phyloP scores from a whole-genome alignment of 768 basidiomycete species.

The Leucogyrophana mollusca region DNA sequence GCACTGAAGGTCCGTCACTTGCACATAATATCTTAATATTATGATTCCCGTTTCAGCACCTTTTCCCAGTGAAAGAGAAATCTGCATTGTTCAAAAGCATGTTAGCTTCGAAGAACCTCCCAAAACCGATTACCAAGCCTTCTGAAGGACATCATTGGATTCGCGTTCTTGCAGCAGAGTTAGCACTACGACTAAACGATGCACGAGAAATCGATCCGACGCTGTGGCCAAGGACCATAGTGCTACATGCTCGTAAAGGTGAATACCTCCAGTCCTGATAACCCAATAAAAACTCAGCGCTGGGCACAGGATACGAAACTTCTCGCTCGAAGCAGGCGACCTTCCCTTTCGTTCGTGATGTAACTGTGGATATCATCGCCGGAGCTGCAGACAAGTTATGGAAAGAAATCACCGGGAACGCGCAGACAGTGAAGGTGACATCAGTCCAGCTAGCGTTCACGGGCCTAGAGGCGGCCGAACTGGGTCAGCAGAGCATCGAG shows the following conservation, averaged over 20 bases:
- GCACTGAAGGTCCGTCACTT: slow-evolving; percentile 66
- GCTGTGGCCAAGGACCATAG: slow-evolving; percentile 91
- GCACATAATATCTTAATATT: not conserved
- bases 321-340: slow-evolving; percentile 79
- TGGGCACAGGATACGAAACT: slow-evolving; percentile 56
- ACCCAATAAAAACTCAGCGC: slow-evolving; percentile 2
- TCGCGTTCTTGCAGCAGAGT: slow-evolving; percentile 85
- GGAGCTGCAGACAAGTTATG: slow-evolving; percentile 78
- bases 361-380: slow-evolving; percentile 75
- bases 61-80: slow-evolving; percentile 77
- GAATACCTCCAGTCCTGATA: slow-evolving; percentile 1
- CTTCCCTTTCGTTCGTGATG: slow-evolving; percentile 79
- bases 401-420: slow-evolving; percentile 77
- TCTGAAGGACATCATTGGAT: slow-evolving; percentile 90
- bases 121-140: slow-evolving; percentile 68
- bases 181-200: slow-evolving; percentile 81
- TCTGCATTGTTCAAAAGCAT: slow-evolving; percentile 82
- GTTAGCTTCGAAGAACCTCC: slow-evolving; percentile 94
- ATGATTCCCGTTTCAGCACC: slow-evolving; percentile 7
- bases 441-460: slow-evolving; percentile 73
- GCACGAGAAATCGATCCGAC: slow-evolving; percentile 70
- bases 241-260: slow-evolving; percentile 77
- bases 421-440: slow-evolving; percentile 60
- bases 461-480: slow-evolving; percentile 71
- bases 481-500: slow-evolving; percentile 85